Evolutionary conservation across 2,329 filamentous ascomycete species (phyloP), one percentile per base, ranked within the genome.

Genomic region (Diaporthe ampelina): DNA sequence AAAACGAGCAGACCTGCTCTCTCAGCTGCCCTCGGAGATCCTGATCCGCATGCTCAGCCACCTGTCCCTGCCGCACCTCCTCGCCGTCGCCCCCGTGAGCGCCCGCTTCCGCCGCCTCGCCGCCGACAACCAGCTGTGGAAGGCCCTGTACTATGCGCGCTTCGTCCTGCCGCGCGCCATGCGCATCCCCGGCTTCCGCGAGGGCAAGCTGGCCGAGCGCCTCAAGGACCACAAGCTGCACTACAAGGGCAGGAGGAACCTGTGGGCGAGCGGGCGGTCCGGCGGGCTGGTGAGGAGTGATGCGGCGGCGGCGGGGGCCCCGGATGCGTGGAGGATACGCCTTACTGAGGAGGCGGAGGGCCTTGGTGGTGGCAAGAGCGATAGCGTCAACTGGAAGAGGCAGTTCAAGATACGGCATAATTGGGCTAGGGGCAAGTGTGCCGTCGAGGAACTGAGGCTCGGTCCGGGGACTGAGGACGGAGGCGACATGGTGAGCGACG

Each of bases 331-430:
- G 37, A 70, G 40, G 72, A 72, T 26, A 70, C 76, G 70, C 57
- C 91, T 48, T 45, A 15, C 32, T 17, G 24, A 35, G 72, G 88
- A 89, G 69, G 45, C 8, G 9, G 89, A 92, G 70, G 85, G 88
- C 59, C 80, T 43, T 2, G 29, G 29, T 2, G 43, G 37, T 2
- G 43, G 24, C 29, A 74, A 56, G 15, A 74, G 40, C 21, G 37
- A 68, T 11, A 71, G 58, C n/a, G 87, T 93, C 29, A 91, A 97
- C 80, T 98, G 95, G 95, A 97, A 97, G 85, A 89, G 90, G 76
- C 94, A 97, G 79, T 98, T 97, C 83, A 94, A 93, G 79, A 87
- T 98, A 67, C 90, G 94, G 59, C 94, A 98, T 81, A 98, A 98
- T 84, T 98, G 97, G 97, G 90, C 94, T 1, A 91, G 89, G 76